A percentile compares a stretch with the other conserved stretches of the same genome.
phyloP scores from a whole-genome alignment of 2,329 filamentous ascomycete genomes.

The Colletotrichum noveboracense region DNA sequence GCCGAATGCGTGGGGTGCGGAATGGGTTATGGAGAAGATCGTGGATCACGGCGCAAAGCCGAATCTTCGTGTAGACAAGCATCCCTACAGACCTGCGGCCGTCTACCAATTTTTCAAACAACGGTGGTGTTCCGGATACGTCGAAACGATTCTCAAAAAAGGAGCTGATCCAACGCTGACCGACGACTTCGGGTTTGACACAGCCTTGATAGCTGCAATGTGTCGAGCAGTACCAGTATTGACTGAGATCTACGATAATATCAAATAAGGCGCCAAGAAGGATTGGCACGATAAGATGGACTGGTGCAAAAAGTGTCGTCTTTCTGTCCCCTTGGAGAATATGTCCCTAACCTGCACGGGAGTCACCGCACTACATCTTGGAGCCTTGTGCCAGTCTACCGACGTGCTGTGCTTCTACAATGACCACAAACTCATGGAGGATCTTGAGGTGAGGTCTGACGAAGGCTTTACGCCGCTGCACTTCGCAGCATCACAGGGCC shows the following conservation, averaged over 20 bases:
- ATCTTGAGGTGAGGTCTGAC: background rate
- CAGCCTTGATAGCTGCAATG: background rate
- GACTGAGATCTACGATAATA: fast-evolving
- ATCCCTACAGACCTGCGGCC: background rate
- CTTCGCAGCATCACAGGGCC: background rate
- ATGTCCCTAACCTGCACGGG: background rate
- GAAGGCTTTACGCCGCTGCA: background rate
- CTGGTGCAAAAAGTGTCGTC: background rate
- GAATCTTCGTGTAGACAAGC: background rate
- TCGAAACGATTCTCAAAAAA: background rate
- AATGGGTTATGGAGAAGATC: background rate
- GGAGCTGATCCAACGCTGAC: background rate
- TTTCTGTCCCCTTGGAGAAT: no score
- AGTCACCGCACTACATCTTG: background rate
- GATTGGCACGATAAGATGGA: background rate
- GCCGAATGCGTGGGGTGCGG: fast-evolving
- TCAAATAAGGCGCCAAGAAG: background rate
- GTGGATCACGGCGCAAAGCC: background rate
- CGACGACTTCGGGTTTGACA: background rate
- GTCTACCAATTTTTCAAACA: background rate
- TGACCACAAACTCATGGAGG: background rate
- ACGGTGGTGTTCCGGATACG: background rate
- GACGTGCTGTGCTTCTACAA: background rate
- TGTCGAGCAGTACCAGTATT: fast-evolving
- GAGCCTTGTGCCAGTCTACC: fast-evolving